A percentile compares a stretch with the other conserved stretches of the same genome.
Evolutionary conservation across 805 yeast species (phyloP).

Genomic region (Myxozyma neglecta): DNA sequence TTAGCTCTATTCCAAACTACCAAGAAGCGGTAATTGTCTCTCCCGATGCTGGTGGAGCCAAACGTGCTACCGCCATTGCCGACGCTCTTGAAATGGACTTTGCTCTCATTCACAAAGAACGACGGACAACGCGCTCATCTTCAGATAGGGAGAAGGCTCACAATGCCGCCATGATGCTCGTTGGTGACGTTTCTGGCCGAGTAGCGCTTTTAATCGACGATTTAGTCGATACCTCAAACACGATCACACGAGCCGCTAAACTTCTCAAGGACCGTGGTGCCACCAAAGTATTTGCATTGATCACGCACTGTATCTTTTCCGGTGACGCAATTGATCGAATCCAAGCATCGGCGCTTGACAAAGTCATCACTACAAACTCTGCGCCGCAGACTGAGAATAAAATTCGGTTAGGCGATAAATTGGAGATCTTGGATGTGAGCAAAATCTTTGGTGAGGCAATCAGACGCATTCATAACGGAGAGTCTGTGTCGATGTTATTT

Average conservation of each 20-base stretch:
- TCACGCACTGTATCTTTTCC: conserved; percentile 90
- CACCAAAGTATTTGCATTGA: conserved; percentile 74
- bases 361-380: conserved; percentile 83
- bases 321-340: conserved; percentile 85
- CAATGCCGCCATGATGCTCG: conserved; percentile 85
- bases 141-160: conserved; percentile 33
- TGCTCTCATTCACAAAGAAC: conserved; percentile 93
- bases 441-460: conserved; percentile 91
- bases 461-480: conserved; percentile 95
- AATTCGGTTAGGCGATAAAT: conserved; percentile 54
- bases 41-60: conserved; percentile 99
- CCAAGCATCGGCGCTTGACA: conserved; percentile 68
- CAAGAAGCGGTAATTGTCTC: conserved; percentile 87
- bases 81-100: conserved; percentile 84
- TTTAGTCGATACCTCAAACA: conserved; percentile 87
- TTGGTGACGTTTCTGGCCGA: conserved; percentile 86
- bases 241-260: conserved; percentile 89
- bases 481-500: conserved; percentile 88
- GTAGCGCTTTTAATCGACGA: conserved; percentile 93
- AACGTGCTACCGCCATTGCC: conserved; percentile 91
- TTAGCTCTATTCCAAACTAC: conserved; percentile 72
- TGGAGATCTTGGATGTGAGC: conserved; percentile 85
- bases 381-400: conserved; percentile 76
- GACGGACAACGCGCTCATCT: conserved; percentile 49
- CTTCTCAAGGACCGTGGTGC: conserved; percentile 93